Conservation (phyloP, 2,329 filamentous ascomycete genomes). For the Trichothecium roseum region DNA sequence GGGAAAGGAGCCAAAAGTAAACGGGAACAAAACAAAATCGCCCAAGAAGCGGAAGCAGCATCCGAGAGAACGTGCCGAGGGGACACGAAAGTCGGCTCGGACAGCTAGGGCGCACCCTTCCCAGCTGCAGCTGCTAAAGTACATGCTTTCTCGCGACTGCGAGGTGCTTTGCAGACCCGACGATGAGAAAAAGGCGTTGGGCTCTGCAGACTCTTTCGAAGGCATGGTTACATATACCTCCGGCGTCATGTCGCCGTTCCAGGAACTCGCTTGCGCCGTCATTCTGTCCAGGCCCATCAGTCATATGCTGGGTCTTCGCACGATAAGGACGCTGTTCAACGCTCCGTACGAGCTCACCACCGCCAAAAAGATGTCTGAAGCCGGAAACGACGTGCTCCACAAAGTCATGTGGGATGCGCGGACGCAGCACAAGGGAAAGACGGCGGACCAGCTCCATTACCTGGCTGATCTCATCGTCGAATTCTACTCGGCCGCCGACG, state of each 20-base stretch:
- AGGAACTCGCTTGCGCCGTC: constrained; percentile 31
- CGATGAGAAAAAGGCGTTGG: background rate
- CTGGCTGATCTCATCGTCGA: constrained; percentile 1
- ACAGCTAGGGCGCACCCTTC: background rate
- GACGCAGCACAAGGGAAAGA: constrained; percentile 35
- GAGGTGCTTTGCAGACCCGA: background rate
- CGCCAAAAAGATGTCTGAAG: constrained; percentile 15
- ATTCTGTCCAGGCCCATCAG: constrained; percentile 31
- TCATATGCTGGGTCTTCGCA: constrained; percentile 29
- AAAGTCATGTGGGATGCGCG: constrained; percentile 28
- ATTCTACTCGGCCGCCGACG: background rate
- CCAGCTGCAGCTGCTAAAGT: background rate
- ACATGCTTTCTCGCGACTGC: constrained; percentile 2
- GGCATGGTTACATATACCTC: constrained; percentile 2
- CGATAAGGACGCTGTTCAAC: constrained; percentile 32
- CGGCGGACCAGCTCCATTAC: constrained; percentile 24
- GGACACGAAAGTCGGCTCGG: constrained; percentile 1
- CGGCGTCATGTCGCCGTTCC: constrained; percentile 24
- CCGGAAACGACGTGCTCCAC: constrained; percentile 22
- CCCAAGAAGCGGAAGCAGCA: too few species aligned
- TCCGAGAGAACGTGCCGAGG: too few species aligned
- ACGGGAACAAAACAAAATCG: too few species aligned
- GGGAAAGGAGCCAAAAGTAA: too few species aligned
- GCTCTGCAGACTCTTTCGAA: background rate
- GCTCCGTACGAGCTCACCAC: constrained; percentile 20